These are phyloP conservation scores for Daldinia grandis DNA, from an alignment of 495 filamentous ascomycete genomes.

Conservation along the genomic window DNA sequence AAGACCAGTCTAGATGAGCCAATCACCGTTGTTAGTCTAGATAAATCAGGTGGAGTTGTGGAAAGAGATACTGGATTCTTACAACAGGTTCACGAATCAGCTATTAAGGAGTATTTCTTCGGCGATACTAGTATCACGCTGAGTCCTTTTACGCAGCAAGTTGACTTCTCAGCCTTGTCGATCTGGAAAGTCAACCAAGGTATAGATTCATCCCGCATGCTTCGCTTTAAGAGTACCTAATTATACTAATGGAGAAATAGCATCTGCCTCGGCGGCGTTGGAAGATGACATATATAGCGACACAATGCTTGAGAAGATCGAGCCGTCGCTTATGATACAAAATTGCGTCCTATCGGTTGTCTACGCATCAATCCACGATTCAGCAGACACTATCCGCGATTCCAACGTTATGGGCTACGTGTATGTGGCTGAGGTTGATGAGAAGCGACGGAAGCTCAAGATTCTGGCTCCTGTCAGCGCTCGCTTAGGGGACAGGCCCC, in stretches of 20 bases:
- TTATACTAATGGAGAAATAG: slow-evolving; percentile 20
- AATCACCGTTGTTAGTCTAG: slow-evolving; percentile 77
- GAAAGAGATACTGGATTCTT: slow-evolving; percentile 80
- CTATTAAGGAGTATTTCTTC: slow-evolving; percentile 94
- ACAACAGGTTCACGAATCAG: slow-evolving; percentile 72
- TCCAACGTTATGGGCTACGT: slow-evolving; percentile 91
- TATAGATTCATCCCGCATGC: slow-evolving; percentile 37
- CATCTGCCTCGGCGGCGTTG: slow-evolving; percentile 12
- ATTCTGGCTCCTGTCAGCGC: slow-evolving; percentile 84
- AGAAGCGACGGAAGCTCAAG: slow-evolving; percentile 79
- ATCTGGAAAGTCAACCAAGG: slow-evolving; percentile 72
- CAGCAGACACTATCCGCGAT: slow-evolving; percentile 76
- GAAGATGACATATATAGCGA: slow-evolving; percentile 42
- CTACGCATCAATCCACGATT: slow-evolving; percentile 70
- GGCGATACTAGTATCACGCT: slow-evolving; percentile 78
- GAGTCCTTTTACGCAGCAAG: slow-evolving; percentile 82
- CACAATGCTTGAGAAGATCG: slow-evolving; percentile 64
- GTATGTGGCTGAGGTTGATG: slow-evolving; percentile 89
- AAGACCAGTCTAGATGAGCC: slow-evolving; percentile 67
- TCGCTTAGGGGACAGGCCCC: slow-evolving; percentile 75
- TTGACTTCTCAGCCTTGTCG: slow-evolving; percentile 74
- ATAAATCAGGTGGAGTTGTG: slow-evolving; percentile 89
- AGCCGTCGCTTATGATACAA: slow-evolving; percentile 67
- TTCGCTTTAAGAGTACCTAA: not conserved
- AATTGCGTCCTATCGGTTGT: slow-evolving; percentile 83